Evolutionary conservation across 345 rosid species (phyloP), one percentile per base, ranked within the genome.

Genomic region (Gossypium stocksii): DNA sequence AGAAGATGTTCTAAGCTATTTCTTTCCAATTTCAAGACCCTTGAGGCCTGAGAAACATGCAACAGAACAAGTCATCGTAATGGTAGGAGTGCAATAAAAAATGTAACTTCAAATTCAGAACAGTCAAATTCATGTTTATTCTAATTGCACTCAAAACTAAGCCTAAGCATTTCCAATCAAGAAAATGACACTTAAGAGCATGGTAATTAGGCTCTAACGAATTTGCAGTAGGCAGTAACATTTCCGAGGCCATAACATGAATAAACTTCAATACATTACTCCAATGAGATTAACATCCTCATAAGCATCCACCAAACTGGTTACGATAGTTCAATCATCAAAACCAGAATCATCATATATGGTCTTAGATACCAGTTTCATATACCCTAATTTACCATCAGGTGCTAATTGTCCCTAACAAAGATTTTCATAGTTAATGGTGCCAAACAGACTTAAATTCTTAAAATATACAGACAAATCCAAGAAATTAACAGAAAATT

Each of bases 11-110:
- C 96, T 86, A 93, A 85, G 84, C 98, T 93, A 71, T 89, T 84
- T 81, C 97, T 91, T 80, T 93, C 94, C 86, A 89, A 73, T 81
- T 94, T 92, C 82, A 94, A 75, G 75, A 91, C 91, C 82, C 91
- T 91, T 67, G 98, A 92, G 48, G 98, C 97, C 98, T 92, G 88
- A 77, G 25, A 72, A 60, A 15, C 72, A 51, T 17, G 45, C 72
- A 69, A 27, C 38, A 69, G 45, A 41, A 69, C 19, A 16, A 17
- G 59, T 27, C 72, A 69, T 27, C 59, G 17, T 9, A 25, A 49
- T 51, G 59, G 22, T 69, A 51, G 45, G 45, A 15, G 16, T 51
- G 17, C 23, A 69, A 51, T 23, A 69, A 11, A 49, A 13, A 49
- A 25, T 25, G 53, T 25, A 27, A 49, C 29, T 27, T 68, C 43